Conservation (phyloP, 768 basidiomycete species). For the Naganishia vaughanmartiniae region DNA sequence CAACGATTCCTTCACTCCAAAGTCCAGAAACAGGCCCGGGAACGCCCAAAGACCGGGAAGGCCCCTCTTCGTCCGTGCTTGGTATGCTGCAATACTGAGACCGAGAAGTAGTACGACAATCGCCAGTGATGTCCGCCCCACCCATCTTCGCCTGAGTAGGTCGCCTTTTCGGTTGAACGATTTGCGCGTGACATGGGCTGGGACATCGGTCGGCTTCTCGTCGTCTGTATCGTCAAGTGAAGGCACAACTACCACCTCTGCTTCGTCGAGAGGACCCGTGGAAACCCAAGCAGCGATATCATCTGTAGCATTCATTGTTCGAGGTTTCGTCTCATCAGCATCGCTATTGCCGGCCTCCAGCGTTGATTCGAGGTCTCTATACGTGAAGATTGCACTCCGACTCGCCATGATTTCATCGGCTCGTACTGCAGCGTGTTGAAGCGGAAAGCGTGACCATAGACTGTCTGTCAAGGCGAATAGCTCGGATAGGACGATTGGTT, state of each 20-base stretch:
- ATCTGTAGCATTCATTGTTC: neutral
- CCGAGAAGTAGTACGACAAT: conserved; percentile 13
- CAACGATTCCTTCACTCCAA: neutral
- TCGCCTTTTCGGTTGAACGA: neutral
- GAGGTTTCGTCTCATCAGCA: neutral
- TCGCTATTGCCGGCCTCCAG: neutral
- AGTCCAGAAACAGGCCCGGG: conserved; percentile 6
- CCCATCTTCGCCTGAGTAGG: neutral
- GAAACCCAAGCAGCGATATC: conserved; percentile 11
- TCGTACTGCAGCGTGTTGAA: conserved; percentile 39
- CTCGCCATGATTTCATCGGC: conserved; percentile 48
- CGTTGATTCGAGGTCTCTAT: conserved; percentile 29
- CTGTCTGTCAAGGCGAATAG: conserved; percentile 44
- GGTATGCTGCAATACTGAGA: conserved; percentile 12
- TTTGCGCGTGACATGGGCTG: neutral
- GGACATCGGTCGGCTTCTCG: neutral
- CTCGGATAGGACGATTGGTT: conserved; percentile 44
- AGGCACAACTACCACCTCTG: conserved; percentile 5
- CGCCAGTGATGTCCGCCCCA: conserved; percentile 7
- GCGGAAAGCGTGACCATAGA: conserved; percentile 43
- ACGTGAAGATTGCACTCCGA: conserved; percentile 45
- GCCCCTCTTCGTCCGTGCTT: conserved; percentile 12
- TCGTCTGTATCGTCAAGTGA: conserved; percentile 11
- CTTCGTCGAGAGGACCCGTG: conserved; percentile 1
- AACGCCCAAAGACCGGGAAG: conserved; percentile 16